A percentile compares a stretch with the other conserved stretches of the same genome.
Evolutionary conservation across 2,329 filamentous ascomycete genomes (phyloP).

Genomic region (Huntiella moniliformis): DNA sequence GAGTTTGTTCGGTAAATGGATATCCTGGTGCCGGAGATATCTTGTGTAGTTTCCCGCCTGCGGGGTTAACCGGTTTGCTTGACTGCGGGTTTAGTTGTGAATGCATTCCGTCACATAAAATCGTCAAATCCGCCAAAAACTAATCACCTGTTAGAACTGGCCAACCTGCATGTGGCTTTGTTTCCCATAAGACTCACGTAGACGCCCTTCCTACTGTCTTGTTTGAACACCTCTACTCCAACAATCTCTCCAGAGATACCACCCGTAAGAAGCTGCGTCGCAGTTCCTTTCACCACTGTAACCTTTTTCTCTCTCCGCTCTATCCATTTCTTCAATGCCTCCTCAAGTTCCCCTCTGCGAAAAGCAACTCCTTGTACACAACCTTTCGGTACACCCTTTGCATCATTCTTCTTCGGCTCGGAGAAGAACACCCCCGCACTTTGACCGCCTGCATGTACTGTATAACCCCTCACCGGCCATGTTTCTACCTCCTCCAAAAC

Average conservation of each 20-base stretch:
- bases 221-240: conserved; percentile 6
- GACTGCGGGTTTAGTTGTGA: not conserved
- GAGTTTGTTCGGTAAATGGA: too few relatives aligned
- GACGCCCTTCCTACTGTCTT: not conserved
- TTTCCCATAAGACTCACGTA: conserved; percentile 4
- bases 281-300: conserved; percentile 3
- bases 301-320: not conserved
- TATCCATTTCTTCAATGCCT: not conserved
- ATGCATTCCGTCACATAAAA: conserved; percentile 8
- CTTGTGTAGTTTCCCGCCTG: too few relatives aligned
- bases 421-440: conserved; percentile 6
- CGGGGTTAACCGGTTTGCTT: too few relatives aligned
- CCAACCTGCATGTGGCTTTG: not conserved
- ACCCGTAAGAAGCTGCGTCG: conserved; percentile 8
- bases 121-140: conserved; percentile 9
- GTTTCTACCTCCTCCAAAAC: conserved; percentile 64
- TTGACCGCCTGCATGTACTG: not conserved
- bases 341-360: not conserved
- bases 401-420: not conserved
- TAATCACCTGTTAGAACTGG: not conserved
- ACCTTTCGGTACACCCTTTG: not conserved
- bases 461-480: conserved; percentile 5
- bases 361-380: not conserved
- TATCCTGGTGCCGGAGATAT: too few relatives aligned
- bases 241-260: conserved; percentile 8